These are phyloP conservation scores for Rubia tinctorum DNA, from an alignment of 305 asterid species.

Conservation along the genomic window DNA sequence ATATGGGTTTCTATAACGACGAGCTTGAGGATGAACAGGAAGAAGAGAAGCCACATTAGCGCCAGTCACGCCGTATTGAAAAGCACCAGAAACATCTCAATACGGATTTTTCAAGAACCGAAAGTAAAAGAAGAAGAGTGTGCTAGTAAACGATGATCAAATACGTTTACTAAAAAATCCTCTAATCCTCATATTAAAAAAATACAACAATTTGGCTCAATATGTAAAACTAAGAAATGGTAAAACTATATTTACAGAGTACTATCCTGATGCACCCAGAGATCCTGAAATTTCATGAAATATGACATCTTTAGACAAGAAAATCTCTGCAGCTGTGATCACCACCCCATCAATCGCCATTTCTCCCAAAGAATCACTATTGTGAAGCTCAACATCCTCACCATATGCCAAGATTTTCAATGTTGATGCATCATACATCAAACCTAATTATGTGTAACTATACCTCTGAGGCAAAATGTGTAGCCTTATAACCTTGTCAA, in stretches of 20 bases:
- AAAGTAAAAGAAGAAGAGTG: too few relatives aligned
- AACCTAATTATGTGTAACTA: slow-evolving; percentile 31
- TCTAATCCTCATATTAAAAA: too few relatives aligned
- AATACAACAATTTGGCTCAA: neutral
- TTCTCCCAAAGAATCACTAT: slow-evolving; percentile 12
- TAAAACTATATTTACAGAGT: neutral
- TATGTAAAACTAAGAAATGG: neutral
- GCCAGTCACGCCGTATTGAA: too few relatives aligned
- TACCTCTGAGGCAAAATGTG: slow-evolving; percentile 51
- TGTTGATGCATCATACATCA: slow-evolving; percentile 26
- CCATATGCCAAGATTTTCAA: slow-evolving; percentile 39
- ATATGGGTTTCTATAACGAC: too few relatives aligned
- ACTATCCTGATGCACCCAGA: slow-evolving; percentile 29
- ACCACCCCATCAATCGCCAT: slow-evolving; percentile 45
- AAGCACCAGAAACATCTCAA: too few relatives aligned
- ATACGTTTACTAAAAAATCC: neutral
- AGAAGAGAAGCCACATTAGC: too few relatives aligned
- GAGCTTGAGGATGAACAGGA: too few relatives aligned
- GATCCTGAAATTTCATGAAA: slow-evolving; percentile 57
- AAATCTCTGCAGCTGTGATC: slow-evolving; percentile 40
- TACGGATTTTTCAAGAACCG: too few relatives aligned
- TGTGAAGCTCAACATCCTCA: slow-evolving; percentile 27
- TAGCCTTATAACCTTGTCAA: slow-evolving; percentile 49
- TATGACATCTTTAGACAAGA: slow-evolving; percentile 25
- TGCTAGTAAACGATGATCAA: too few relatives aligned